phyloP scores from a whole-genome alignment of 2,329 filamentous ascomycete species.

The Falciphora oryzae region DNA sequence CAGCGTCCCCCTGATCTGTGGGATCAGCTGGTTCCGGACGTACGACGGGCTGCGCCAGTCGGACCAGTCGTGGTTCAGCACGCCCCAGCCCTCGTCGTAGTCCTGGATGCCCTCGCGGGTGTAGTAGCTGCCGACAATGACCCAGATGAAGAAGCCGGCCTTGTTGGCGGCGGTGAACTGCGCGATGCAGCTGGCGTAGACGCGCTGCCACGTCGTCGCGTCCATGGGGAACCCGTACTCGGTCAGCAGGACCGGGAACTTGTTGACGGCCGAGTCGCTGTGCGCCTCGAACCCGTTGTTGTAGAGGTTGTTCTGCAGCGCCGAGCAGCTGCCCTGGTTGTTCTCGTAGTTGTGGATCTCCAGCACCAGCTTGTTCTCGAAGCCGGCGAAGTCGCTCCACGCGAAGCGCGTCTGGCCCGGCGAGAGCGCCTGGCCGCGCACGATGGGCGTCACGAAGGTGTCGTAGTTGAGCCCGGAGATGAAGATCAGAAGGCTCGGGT shows the following conservation, averaged over 20 bases:
- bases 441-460: conserved; percentile 46
- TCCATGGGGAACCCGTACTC: conserved; percentile 51
- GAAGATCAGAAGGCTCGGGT: conserved; percentile 49
- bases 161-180: conserved; percentile 41
- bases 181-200: conserved; percentile 48
- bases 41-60: conserved; percentile 40
- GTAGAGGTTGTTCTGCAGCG: conserved; percentile 40
- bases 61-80: conserved; percentile 49
- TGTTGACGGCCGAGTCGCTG: conserved; percentile 28
- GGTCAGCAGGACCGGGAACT: conserved; percentile 44
- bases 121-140: conserved; percentile 54
- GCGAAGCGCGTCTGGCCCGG: conserved; percentile 40
- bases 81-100: conserved; percentile 52
- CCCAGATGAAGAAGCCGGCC: conserved; percentile 54
- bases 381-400: conserved; percentile 40
- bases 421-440: conserved; percentile 40
- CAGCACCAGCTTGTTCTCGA: conserved; percentile 49
- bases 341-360: conserved; percentile 58
- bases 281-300: conserved; percentile 48
- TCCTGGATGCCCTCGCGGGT: conserved; percentile 46
- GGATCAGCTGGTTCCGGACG: conserved; percentile 34
- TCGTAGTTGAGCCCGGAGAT: conserved; percentile 54
- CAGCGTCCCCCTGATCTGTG: conserved; percentile 31
- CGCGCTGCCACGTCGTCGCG: conserved; percentile 35
- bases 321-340: conserved; percentile 39